phyloP scores from a whole-genome alignment of 2,329 filamentous ascomycete genomes.

The Penicillium brevicompactum region DNA sequence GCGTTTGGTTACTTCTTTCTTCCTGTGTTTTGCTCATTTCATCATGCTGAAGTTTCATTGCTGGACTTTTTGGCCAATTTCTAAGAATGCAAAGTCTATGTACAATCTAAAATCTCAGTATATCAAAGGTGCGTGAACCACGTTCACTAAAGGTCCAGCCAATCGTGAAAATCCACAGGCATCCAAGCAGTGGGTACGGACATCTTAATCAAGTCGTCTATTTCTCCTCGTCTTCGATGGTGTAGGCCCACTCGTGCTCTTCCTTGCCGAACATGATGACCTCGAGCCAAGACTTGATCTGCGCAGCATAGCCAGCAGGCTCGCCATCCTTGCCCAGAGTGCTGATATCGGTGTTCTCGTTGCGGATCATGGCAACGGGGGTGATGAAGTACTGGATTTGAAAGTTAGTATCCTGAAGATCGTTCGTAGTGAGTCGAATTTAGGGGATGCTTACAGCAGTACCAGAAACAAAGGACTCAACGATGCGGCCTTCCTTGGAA shows the following conservation, averaged over 20 bases:
- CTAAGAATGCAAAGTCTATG: conserved; percentile 9
- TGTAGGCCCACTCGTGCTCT: conserved; percentile 69
- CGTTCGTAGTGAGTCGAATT: neutral
- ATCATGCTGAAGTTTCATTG: neutral
- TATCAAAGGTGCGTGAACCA: neutral
- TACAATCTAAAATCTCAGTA: conserved; percentile 3
- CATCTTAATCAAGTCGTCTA: conserved; percentile 13
- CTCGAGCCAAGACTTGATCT: conserved; percentile 67
- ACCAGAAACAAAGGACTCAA: conserved; percentile 85
- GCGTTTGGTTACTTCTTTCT: neutral
- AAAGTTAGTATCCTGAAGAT: conserved; percentile 2
- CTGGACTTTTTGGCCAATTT: neutral
- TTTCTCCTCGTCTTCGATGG: conserved; percentile 62
- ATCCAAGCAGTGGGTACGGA: neutral
- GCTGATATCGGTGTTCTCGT: conserved; percentile 64
- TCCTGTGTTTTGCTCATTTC: neutral
- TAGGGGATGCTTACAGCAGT: conserved; percentile 67
- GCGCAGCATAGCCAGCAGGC: conserved; percentile 36
- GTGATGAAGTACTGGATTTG: conserved; percentile 67
- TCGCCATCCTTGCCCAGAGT: conserved; percentile 44
- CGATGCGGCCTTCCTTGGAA: conserved; percentile 69
- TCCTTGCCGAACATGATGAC: conserved; percentile 75
- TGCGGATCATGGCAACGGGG: conserved; percentile 68
- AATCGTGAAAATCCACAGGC: neutral
- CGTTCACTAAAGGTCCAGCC: neutral